Percentiles rank a stretch among this genome's conserved stretches.
These are phyloP conservation scores for Trichosanthes cucumerina DNA, from an alignment of 306 rosid genomes.

Conservation along the genomic window DNA sequence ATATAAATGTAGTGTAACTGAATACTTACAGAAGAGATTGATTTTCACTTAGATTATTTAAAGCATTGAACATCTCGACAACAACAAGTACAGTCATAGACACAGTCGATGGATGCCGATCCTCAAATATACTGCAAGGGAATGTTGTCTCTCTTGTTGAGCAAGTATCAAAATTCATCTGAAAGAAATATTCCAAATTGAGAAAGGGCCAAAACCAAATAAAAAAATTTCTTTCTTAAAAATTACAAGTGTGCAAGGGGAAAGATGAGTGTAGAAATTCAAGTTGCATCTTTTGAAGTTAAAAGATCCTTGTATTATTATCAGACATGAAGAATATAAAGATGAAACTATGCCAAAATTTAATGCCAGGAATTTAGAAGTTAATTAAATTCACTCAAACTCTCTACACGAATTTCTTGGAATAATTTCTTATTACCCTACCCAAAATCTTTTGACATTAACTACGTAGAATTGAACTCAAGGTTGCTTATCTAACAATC, in stretches of 20 bases:
- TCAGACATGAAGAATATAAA: neutral
- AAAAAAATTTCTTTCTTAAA: neutral
- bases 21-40: slow-evolving; percentile 91
- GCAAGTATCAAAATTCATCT: slow-evolving; percentile 90
- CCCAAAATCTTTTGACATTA: no score
- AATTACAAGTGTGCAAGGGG: neutral
- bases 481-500: neutral
- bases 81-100: slow-evolving; percentile 98
- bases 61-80: slow-evolving; percentile 97
- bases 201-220: neutral
- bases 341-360: neutral
- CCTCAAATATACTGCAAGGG: slow-evolving; percentile 91
- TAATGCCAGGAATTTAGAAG: neutral
- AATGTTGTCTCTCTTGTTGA: slow-evolving; percentile 74
- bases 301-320: neutral
- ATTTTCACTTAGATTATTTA: slow-evolving; percentile 96
- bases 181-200: slow-evolving; percentile 6
- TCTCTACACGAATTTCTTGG: neutral
- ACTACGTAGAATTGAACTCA: neutral
- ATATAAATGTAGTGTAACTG: neutral
- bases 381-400: neutral
- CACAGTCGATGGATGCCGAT: slow-evolving; percentile 92
- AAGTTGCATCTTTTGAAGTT: neutral
- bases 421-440: no score
- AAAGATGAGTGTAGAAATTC: neutral